phyloP scores from a whole-genome alignment of 768 basidiomycete genomes.

The Holtermannia corniformis region DNA sequence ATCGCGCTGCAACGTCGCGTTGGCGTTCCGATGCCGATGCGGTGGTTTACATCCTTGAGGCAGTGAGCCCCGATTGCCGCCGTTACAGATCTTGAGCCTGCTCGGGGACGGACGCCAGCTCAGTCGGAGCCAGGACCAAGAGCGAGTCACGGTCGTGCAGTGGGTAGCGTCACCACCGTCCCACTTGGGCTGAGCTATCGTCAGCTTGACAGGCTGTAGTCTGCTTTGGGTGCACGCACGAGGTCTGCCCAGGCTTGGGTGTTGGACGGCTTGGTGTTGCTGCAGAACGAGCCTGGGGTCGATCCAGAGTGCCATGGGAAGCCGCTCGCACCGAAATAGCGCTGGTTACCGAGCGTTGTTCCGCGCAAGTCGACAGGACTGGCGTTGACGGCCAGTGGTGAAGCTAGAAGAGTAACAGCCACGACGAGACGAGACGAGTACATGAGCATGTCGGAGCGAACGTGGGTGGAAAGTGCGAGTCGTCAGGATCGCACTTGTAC shows the following conservation, averaged over 20 bases:
- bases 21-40: background rate
- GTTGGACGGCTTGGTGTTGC: slow-evolving; percentile 17
- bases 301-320: slow-evolving; percentile 16
- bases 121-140: too few relatives aligned
- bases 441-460: too few relatives aligned
- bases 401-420: slow-evolving; percentile 8
- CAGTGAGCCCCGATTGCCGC: slow-evolving; percentile 12
- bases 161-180: slow-evolving; percentile 14
- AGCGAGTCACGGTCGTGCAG: slow-evolving; percentile 1
- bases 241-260: slow-evolving; percentile 12
- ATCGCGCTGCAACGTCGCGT: slow-evolving; percentile 1
- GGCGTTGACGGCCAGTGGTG: slow-evolving; percentile 4
- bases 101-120: background rate
- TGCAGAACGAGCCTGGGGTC: slow-evolving; percentile 18
- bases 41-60: slow-evolving; percentile 19
- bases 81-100: slow-evolving; percentile 16
- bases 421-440: too few relatives aligned
- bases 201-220: background rate
- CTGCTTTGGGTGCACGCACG: background rate
- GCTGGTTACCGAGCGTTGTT: slow-evolving; percentile 13
- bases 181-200: slow-evolving; percentile 9
- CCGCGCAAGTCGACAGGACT: slow-evolving; percentile 6
- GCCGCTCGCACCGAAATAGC: slow-evolving; percentile 17
- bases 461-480: too few relatives aligned
- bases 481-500: too few relatives aligned